Evolutionary conservation across 139 green algal species (phyloP), one percentile per base, ranked within the genome.

Genomic region (Closterium sp.): DNA sequence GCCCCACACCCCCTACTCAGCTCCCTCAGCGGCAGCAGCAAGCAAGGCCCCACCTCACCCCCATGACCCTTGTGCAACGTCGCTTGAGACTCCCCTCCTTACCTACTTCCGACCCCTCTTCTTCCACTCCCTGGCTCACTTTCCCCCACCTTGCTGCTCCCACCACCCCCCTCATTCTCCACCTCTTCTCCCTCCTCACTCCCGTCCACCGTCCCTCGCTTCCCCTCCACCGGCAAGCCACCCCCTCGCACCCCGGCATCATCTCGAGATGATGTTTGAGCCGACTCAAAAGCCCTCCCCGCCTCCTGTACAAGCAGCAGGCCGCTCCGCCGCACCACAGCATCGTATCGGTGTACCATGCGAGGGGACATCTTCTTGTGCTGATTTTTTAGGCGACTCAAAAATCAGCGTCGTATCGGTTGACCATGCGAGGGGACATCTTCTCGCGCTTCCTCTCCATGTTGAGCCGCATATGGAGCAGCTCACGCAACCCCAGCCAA

Each of bases 391-490:
- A n/a, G n/a, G n/a, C n/a, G n/a, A n/a, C n/a, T n/a, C n/a, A n/a
- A n/a, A n/a, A n/a, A n/a, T n/a, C n/a, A n/a, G n/a, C n/a, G n/a
- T n/a, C n/a, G n/a, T 89, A 89, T 21, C 19, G 30, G 8, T 33
- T 33, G 21, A 35, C n/a, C 86, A 89, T 35, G n/a, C 34, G 35
- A 0, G n/a, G 30, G 0, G 86, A 81, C 86, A 89, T 33, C 28
- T 33, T 35, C 86, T 66, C 86, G 2, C 86, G 23, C 31, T 89
- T 89, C 28, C 86, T 33, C n/a, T 89, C 86, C 31, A 28, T 89
- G 36, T 89, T 89, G 5, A 89, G 86, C 8, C 86, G 86, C 1
- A 28, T 21, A 9, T 89, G 31, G n/a, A 89, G 16, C 3, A 89
- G 36, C 36, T 33, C 31, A 19, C 25, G 86, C 31, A 89, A 9